These are phyloP conservation scores for Rhizopogon salebrosus DNA, from an alignment of 768 basidiomycete species.

Conservation along the genomic window DNA sequence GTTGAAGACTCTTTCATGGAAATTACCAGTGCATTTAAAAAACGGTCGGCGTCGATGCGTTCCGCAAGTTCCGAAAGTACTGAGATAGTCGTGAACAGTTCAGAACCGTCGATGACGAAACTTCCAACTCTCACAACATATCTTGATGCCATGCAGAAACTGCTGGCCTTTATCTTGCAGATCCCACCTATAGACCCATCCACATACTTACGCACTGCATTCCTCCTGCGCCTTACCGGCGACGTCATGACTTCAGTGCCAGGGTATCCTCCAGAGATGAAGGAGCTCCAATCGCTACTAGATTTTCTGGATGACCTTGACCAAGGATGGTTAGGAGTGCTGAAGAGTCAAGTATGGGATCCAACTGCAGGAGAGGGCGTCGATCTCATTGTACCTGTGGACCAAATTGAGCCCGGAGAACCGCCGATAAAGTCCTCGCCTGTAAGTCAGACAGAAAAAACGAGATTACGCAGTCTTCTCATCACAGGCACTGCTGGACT, in stretches of 20 bases:
- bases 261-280: conserved; percentile 49
- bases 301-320: conserved; percentile 73
- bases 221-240: conserved; percentile 68
- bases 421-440: conserved; percentile 36
- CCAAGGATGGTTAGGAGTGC: conserved; percentile 64
- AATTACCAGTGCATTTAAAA: conserved; percentile 66
- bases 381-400: conserved; percentile 38
- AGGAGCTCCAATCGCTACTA: conserved; percentile 46
- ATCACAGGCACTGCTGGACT: conserved; percentile 52
- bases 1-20: conserved; percentile 63
- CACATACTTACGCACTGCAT: conserved; percentile 56
- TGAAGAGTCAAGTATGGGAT: conserved; percentile 66
- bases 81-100: conserved; percentile 9
- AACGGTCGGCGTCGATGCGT: conserved; percentile 48
- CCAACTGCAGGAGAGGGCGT: conserved; percentile 34
- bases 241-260: conserved; percentile 57
- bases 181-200: conserved; percentile 75
- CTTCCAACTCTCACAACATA: conserved; percentile 57
- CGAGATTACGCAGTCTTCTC: conserved; percentile 64
- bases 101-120: conserved; percentile 35
- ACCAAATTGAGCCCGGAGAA: conserved; percentile 21
- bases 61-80: not conserved
- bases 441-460: conserved; percentile 65
- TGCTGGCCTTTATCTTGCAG: conserved; percentile 62
- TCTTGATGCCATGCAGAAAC: conserved; percentile 48